phyloP scores from a whole-genome alignment of 106 monocot species.

The Dendrobium officinale region DNA sequence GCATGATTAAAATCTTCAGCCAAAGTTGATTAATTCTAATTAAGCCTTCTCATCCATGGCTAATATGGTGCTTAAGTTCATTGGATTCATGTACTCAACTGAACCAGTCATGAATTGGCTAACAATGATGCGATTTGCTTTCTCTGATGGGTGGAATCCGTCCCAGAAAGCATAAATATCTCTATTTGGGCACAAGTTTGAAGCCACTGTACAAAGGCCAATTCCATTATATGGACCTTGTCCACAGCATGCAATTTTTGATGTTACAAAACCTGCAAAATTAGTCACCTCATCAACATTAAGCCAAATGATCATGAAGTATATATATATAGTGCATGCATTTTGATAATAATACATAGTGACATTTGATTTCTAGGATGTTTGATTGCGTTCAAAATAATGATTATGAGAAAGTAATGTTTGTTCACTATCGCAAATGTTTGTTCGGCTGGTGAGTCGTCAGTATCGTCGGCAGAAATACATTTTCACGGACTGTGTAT shows the following conservation, averaged over 20 bases:
- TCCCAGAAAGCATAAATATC: conserved; percentile 78
- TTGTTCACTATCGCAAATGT: too few relatives aligned
- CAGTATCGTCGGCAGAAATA: too few relatives aligned
- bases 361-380: too few relatives aligned
- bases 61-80: conserved; percentile 77
- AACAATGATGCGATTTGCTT: conserved; percentile 73
- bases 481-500: too few relatives aligned
- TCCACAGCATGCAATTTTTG: conserved; percentile 82
- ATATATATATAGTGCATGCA: too few relatives aligned
- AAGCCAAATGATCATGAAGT: too few relatives aligned
- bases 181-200: conserved; percentile 67
- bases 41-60: conserved; percentile 31
- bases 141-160: conserved; percentile 76
- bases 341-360: too few relatives aligned
- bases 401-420: too few relatives aligned
- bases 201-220: conserved; percentile 60
- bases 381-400: too few relatives aligned
- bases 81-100: conserved; percentile 55
- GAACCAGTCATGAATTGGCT: conserved; percentile 46
- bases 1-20: not conserved
- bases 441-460: too few relatives aligned
- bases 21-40: not conserved
- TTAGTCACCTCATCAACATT: too few relatives aligned
- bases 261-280: conserved; percentile 62
- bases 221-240: conserved; percentile 87